Evolutionary conservation across 495 filamentous ascomycete species (phyloP), one percentile per base, ranked within the genome.

Genomic region (Aspergillus leporis): DNA sequence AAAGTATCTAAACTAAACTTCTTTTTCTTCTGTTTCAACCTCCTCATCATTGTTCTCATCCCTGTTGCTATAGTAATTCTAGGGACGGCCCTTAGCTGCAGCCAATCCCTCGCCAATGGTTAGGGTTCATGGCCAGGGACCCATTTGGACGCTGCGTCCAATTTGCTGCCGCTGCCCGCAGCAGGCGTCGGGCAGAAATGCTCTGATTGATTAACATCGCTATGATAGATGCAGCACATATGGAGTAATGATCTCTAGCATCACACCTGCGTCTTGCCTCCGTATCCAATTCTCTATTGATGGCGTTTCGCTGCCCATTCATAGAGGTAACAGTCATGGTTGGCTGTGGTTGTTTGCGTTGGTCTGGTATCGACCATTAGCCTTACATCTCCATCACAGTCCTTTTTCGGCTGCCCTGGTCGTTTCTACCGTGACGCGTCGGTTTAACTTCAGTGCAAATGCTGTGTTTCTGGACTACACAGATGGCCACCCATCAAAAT

Each of bases 141-240:
- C 61, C 55, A 53, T 59, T 60, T 32, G 59, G 58, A 53, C 60
- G 43, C 58, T 70, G 69, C 66, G 68, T 66, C 66, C 59, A 55
- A 62, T 71, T 70, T 71, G 62, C 70, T 71, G 70, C 70, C 60
- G 61, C 65, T 68, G 58, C 62, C 71, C 56, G 56, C 40, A 58
- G 70, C 64, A 60, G 59, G 58, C 65, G 66, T 76, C 74, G 74
- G 74, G 74, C 71, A 77, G 66, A 68, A 70, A 77, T 61, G 28
- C 13, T 47, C 38, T 45, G 55, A 65, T 58, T 36, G 50, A 46
- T 53, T 31, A 40, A 41, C 51, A 53, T 51, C 2, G 18, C 19
- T 21, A 51, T 53, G 12, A 47, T 49, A 43, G 31, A 25, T 36
- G 56, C 34, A 58, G 21, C 45, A 22, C n/a, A 40, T 10, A 47